phyloP scores from a whole-genome alignment of 345 rosid species.

The Citrus mangshanensis region DNA sequence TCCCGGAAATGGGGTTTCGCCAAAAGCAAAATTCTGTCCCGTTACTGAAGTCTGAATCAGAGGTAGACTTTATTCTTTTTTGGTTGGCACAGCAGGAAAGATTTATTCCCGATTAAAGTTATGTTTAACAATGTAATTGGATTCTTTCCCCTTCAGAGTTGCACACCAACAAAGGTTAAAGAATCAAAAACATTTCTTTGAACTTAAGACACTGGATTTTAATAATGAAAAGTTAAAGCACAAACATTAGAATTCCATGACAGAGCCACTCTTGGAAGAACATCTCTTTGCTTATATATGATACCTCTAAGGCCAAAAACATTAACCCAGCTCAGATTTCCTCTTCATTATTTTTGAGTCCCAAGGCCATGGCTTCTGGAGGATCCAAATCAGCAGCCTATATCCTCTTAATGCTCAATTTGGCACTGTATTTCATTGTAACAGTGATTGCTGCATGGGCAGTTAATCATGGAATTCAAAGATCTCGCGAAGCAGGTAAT shows the following conservation, averaged over 20 bases:
- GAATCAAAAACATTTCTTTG: slow-evolving; percentile 50
- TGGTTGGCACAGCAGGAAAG: slow-evolving; percentile 18
- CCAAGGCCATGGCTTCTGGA: slow-evolving; percentile 53
- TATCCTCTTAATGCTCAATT: slow-evolving; percentile 61
- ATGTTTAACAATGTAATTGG: not conserved
- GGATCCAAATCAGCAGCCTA: slow-evolving; percentile 62
- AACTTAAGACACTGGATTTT: slow-evolving; percentile 30
- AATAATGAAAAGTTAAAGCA: not conserved
- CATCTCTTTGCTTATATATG: not conserved
- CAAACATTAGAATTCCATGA: not conserved
- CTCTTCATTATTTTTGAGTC: not conserved
- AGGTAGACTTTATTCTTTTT: slow-evolving; percentile 23
- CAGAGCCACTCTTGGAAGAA: not conserved
- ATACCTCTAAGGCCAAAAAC: not conserved
- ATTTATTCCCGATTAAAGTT: slow-evolving; percentile 16
- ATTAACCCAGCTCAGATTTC: not conserved
- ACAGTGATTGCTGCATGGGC: slow-evolving; percentile 72
- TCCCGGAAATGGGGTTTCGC: not conserved
- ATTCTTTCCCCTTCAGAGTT: slow-evolving; percentile 33
- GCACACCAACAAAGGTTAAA: slow-evolving; percentile 27
- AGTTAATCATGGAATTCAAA: slow-evolving; percentile 62
- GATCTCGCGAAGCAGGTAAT: slow-evolving; percentile 61
- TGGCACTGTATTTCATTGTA: slow-evolving; percentile 61
- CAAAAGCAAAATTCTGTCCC: not conserved
- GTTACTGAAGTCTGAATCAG: not conserved